A percentile compares a stretch with the other conserved stretches of the same genome.
Evolutionary conservation across 108 stramenopile genomes (phyloP).

Genomic region (Licmophora abbreviata): DNA sequence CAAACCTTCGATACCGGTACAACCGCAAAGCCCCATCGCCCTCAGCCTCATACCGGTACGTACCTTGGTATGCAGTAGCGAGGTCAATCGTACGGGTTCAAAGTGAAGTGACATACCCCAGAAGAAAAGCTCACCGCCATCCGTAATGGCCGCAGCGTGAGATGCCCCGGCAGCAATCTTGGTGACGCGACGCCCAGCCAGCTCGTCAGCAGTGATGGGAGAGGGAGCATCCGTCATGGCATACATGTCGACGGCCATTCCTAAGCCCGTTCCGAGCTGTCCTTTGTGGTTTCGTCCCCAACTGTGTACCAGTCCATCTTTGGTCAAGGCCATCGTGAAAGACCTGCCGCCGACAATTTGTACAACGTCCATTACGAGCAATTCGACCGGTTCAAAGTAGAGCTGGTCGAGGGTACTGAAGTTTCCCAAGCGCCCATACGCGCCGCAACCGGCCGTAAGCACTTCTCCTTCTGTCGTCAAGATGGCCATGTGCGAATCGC

Average conservation of each 20-base stretch:
- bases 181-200: constrained; percentile 31
- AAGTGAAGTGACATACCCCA: constrained; percentile 81
- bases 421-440: constrained; percentile 78
- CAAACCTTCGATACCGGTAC: too few species aligned
- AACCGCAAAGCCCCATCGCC: too few species aligned
- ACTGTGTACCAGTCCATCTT: constrained; percentile 61
- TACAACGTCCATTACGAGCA: constrained; percentile 40
- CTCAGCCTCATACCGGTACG: too few species aligned
- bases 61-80: constrained; percentile 40
- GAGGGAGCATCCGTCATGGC: constrained; percentile 74
- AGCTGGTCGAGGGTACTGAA: constrained; percentile 69
- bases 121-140: constrained; percentile 74
- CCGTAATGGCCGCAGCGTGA: constrained; percentile 85
- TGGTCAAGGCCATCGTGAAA: constrained; percentile 62
- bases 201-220: constrained; percentile 64
- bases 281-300: constrained; percentile 87
- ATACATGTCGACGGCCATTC: constrained; percentile 81
- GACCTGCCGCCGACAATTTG: constrained; percentile 67
- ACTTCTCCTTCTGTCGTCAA: constrained; percentile 84
- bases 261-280: constrained; percentile 77
- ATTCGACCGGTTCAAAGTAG: constrained; percentile 77
- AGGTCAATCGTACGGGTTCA: constrained; percentile 63
- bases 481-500: constrained; percentile 73
- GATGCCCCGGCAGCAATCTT: constrained; percentile 70
- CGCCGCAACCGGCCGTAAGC: constrained; percentile 59